Evolutionary conservation across 345 rosid genomes (phyloP), one percentile per base, ranked within the genome.

Genomic region (Linum lewisii): DNA sequence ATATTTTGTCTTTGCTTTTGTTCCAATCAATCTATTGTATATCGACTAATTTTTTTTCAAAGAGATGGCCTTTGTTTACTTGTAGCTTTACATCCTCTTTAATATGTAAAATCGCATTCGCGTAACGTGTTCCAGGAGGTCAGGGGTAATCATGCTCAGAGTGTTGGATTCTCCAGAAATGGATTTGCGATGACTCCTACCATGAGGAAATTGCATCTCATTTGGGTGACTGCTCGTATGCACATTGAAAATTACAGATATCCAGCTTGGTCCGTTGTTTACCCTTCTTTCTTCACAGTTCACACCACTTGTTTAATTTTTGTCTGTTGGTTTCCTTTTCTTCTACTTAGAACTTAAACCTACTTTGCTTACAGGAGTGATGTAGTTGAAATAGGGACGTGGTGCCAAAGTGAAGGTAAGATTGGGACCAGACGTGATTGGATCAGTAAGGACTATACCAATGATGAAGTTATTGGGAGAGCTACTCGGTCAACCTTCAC

Each of bases 221-320:
- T 93, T 45, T 93, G 99, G 99, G 99, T 93, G n/a, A 89, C 94
- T 47, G 91, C 91, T 54, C 87, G 99, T 51, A 89, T 93, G 97
- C 99, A 93, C 68, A 87, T 89, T 51, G 99, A 93, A 75, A 78
- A 89, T 37, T 86, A 84, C 78, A 88, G 78, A 49, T 92, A 92
- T 60, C 98, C 97, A 21, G 91, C 97, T 54, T 92, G 99, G 99
- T 92, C 42, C 21, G 79, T 65, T n/a, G 32, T n/a, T 19, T 37
- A 52, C 21, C 47, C 2, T 42, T 61, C 47, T 23, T 22, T 64
- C 24, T 16, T 34, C 18, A 20, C 51, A n/a, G 22, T 16, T 34
- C 18, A 3, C 21, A 21, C 24, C 45, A 16, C 54, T 53, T 3
- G 15, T 54, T 57, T 29, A n/a, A n/a, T n/a, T n/a, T n/a, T n/a